These are phyloP conservation scores for Aspergillus fumigatus DNA, from an alignment of 2,329 filamentous ascomycete species.

Conservation along the genomic window DNA sequence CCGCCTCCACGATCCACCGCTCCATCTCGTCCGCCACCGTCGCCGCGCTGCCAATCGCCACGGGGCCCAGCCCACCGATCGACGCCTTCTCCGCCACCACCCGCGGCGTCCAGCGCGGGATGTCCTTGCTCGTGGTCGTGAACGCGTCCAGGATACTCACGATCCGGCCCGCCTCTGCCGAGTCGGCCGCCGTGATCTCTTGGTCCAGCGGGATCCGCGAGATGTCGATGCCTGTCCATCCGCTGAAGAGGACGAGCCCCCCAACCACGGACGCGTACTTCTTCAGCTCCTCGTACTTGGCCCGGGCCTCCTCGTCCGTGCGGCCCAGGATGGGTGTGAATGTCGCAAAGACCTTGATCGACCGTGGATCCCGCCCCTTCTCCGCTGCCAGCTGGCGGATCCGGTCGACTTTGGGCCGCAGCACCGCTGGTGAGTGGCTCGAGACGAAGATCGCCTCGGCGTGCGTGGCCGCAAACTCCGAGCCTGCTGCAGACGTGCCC, in stretches of 20 bases:
- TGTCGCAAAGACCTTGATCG: slow-evolving; percentile 53
- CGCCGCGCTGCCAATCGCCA: slow-evolving; percentile 43
- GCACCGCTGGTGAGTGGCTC: slow-evolving; percentile 47
- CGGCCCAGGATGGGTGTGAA: slow-evolving; percentile 48
- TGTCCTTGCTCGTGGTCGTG: slow-evolving; percentile 46
- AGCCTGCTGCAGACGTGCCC: slow-evolving; percentile 55
- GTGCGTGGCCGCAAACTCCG: slow-evolving; percentile 53
- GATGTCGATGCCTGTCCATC: slow-evolving; percentile 59
- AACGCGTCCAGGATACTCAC: slow-evolving; percentile 48
- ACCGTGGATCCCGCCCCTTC: slow-evolving; percentile 52
- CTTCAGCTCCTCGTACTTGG: slow-evolving; percentile 49
- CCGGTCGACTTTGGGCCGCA: slow-evolving; percentile 49
- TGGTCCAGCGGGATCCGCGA: slow-evolving; percentile 55
- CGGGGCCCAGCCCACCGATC: slow-evolving; percentile 48
- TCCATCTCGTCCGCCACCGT: slow-evolving; percentile 48
- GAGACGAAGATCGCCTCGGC: slow-evolving; percentile 60
- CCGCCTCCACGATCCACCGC: slow-evolving; percentile 42
- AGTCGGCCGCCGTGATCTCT: slow-evolving; percentile 52
- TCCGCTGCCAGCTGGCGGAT: slow-evolving; percentile 50
- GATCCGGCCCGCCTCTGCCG: slow-evolving; percentile 50
- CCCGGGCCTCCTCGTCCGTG: slow-evolving; percentile 51
- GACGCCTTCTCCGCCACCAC: slow-evolving; percentile 45
- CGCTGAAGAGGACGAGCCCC: slow-evolving; percentile 53
- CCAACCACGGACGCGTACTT: slow-evolving; percentile 52
- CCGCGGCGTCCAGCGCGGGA: slow-evolving; percentile 44